Evolutionary conservation across 2,329 filamentous ascomycete genomes (phyloP).

Genomic region (Didymella pomorum): DNA sequence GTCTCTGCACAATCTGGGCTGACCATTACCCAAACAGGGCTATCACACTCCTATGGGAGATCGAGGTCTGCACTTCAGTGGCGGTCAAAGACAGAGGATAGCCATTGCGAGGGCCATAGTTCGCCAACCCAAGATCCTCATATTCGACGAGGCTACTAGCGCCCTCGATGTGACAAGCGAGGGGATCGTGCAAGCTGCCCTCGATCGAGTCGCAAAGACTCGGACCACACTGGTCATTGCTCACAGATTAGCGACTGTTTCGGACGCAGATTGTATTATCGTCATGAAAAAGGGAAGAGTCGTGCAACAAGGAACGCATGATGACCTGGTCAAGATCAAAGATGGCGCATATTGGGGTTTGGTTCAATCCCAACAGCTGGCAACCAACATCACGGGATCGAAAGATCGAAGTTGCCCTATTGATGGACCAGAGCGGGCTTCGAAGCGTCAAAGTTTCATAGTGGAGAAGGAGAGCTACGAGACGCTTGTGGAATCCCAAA

Average conservation of each 20-base stretch:
- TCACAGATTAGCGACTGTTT: slow-evolving; percentile 91
- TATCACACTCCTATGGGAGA: slow-evolving; percentile 94
- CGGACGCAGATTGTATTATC: slow-evolving; percentile 76
- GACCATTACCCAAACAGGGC: slow-evolving; percentile 51
- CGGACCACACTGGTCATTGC: slow-evolving; percentile 95
- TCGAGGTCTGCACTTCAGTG: slow-evolving; percentile 80
- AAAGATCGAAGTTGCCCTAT: not conserved
- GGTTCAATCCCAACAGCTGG: slow-evolving; percentile 75
- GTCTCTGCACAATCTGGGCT: not conserved
- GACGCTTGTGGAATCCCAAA: slow-evolving; percentile 21
- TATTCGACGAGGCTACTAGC: slow-evolving; percentile 92
- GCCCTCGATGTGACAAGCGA: slow-evolving; percentile 93
- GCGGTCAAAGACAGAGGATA: slow-evolving; percentile 94
- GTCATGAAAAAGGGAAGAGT: slow-evolving; percentile 75
- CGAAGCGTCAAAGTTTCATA: slow-evolving; percentile 47
- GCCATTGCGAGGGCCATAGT: slow-evolving; percentile 89
- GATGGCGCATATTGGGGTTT: slow-evolving; percentile 70
- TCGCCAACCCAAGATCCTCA: slow-evolving; percentile 83
- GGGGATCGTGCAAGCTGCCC: slow-evolving; percentile 87
- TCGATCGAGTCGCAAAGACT: slow-evolving; percentile 81
- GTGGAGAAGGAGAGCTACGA: slow-evolving; percentile 24
- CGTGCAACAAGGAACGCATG: slow-evolving; percentile 76
- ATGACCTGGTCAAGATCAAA: slow-evolving; percentile 67
- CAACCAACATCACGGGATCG: slow-evolving; percentile 63
- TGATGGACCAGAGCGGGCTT: slow-evolving; percentile 9